These are phyloP conservation scores for Monilinia aucupariae DNA, from an alignment of 2,329 filamentous ascomycete genomes.

Conservation along the genomic window DNA sequence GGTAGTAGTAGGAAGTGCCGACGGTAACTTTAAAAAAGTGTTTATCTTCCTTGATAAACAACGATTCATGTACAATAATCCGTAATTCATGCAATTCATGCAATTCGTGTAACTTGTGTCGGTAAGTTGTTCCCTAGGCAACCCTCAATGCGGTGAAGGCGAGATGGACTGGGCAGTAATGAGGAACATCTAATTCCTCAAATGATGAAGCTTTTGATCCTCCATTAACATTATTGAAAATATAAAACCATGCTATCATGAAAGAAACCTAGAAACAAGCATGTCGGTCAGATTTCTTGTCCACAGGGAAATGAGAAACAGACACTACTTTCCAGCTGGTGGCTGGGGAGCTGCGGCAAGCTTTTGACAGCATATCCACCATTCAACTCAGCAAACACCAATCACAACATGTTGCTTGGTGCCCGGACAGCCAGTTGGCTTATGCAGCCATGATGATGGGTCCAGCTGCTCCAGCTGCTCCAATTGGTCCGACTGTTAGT, in stretches of 20 bases:
- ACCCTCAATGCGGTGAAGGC: conserved; percentile 2
- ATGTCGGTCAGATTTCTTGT: conserved; percentile 12
- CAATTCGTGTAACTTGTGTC: neutral
- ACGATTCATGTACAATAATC: too few relatives aligned
- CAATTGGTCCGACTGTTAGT: neutral
- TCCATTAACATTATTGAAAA: neutral
- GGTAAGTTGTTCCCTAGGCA: conserved; percentile 11
- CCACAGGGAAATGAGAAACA: conserved; percentile 15
- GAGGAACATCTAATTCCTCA: neutral
- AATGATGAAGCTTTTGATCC: conserved; percentile 16
- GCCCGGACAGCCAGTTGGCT: neutral
- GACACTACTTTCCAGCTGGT: conserved; percentile 1
- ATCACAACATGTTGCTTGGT: neutral
- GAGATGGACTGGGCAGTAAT: neutral
- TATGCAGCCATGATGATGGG: conserved; percentile 2
- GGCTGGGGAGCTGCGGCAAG: conserved; percentile 15
- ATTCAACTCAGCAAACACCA: neutral
- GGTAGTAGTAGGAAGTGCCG: neutral
- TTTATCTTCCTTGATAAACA: conserved; percentile 16
- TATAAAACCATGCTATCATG: neutral
- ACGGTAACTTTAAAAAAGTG: conserved; percentile 9
- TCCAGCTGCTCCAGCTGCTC: neutral
- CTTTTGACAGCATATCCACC: conserved; percentile 10
- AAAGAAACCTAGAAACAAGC: conserved; percentile 8
- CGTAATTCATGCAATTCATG: too few relatives aligned